A percentile compares a stretch with the other conserved stretches of the same genome.
Evolutionary conservation across 2,329 filamentous ascomycete species (phyloP).

Genomic region (Ceratocystis ficicola): DNA sequence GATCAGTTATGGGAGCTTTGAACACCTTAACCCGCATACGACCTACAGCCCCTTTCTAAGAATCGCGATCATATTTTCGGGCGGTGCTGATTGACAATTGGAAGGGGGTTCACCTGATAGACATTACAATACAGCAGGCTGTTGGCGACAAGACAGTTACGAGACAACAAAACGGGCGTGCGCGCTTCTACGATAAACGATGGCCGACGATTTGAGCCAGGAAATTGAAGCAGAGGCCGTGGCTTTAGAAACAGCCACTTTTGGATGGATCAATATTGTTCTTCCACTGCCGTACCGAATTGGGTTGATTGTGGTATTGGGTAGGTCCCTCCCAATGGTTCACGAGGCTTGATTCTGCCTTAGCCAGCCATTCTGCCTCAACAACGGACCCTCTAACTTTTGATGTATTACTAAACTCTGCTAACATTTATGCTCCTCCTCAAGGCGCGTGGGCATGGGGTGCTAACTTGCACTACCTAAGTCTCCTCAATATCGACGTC

Average conservation of each 20-base stretch:
- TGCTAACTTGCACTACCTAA: constrained; percentile 77
- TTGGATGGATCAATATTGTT: constrained; percentile 21
- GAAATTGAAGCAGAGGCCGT: constrained; percentile 23
- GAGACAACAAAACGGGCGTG: neutral
- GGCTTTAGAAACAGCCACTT: constrained; percentile 19
- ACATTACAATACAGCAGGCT: neutral
- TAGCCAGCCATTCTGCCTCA: neutral
- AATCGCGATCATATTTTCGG: neutral
- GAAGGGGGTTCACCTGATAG: neutral
- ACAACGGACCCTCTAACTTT: neutral
- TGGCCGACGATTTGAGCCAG: constrained; percentile 15
- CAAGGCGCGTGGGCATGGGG: constrained; percentile 92
- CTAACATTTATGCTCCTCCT: constrained; percentile 11
- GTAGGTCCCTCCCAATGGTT: constrained; percentile 37
- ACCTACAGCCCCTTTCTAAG: constrained; percentile 1
- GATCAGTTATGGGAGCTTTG: neutral
- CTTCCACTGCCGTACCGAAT: constrained; percentile 82
- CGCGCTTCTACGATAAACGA: neutral
- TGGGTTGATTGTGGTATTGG: constrained; percentile 71
- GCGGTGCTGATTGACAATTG: neutral
- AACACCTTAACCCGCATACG: neutral
- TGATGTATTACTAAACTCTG: neutral
- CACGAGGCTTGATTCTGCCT: neutral
- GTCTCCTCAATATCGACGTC: constrained; percentile 71
- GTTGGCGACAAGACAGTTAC: neutral